A percentile compares a stretch with the other conserved stretches of the same genome.
These are phyloP conservation scores for Tephrocybe sp. DNA, from an alignment of 768 basidiomycete genomes.

Conservation along the genomic window DNA sequence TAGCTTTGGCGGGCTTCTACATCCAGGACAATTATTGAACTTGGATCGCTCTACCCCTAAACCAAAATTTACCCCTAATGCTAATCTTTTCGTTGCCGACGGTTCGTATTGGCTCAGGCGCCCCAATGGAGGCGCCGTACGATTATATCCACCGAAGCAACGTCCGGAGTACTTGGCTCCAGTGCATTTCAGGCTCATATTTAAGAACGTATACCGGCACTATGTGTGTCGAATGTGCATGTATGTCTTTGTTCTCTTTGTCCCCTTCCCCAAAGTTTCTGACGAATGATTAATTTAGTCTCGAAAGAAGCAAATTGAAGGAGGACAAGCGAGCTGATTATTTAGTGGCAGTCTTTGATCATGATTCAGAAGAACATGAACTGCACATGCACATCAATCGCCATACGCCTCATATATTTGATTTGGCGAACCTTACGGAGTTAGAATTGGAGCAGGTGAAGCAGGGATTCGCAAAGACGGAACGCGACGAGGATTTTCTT, in stretches of 20 bases:
- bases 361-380: neutral
- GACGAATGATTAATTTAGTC: neutral
- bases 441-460: neutral
- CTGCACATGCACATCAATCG: neutral
- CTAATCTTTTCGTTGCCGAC: neutral
- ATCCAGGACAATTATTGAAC: too few relatives aligned
- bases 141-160: neutral
- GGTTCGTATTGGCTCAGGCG: neutral
- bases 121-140: neutral
- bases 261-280: neutral
- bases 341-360: neutral
- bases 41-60: too few relatives aligned
- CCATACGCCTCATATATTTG: neutral
- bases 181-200: conserved; percentile 2
- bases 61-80: too few relatives aligned
- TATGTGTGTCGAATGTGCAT: conserved; percentile 8
- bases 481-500: conserved; percentile 4
- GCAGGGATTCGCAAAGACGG: conserved; percentile 3
- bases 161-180: neutral
- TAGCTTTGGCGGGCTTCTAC: neutral
- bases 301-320: neutral
- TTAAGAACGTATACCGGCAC: neutral
- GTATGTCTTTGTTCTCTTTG: neutral
- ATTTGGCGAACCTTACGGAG: conserved; percentile 1
- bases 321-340: neutral